phyloP scores from a whole-genome alignment of 2,329 filamentous ascomycete species.

The Elsinoe fawcettii region DNA sequence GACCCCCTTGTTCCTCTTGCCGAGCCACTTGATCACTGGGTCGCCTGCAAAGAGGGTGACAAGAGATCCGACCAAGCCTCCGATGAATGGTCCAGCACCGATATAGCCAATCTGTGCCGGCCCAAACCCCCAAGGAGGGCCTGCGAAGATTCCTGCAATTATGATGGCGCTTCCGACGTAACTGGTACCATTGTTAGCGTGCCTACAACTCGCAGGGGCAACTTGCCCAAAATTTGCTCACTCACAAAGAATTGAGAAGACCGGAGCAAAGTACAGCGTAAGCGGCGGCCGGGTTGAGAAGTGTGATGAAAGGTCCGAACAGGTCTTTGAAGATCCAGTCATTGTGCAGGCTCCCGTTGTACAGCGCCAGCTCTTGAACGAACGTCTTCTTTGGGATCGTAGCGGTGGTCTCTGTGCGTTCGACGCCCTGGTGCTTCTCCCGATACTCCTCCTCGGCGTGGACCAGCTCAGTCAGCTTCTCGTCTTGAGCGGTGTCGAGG shows the following conservation, averaged over 20 bases:
- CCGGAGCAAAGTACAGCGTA: conserved; percentile 19
- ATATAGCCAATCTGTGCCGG: conserved; percentile 20
- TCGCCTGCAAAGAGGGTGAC: conserved; percentile 17
- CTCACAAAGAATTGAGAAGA: conserved; percentile 20
- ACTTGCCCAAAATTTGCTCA: too few species aligned
- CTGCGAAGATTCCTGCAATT: conserved; percentile 20
- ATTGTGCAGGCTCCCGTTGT: conserved; percentile 17
- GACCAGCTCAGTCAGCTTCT: conserved; percentile 19
- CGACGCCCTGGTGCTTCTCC: conserved; percentile 8
- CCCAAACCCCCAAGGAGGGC: conserved; percentile 20
- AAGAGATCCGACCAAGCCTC: conserved; percentile 18
- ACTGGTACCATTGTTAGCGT: too few species aligned
- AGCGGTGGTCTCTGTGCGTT: conserved; percentile 3
- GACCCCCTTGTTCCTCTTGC: conserved; percentile 19
- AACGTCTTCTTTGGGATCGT: conserved; percentile 20
- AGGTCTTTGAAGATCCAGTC: conserved; percentile 21
- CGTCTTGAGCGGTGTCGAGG: conserved; percentile 19
- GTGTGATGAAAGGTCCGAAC: conserved; percentile 20
- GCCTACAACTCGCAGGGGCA: too few species aligned
- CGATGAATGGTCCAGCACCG: conserved; percentile 20
- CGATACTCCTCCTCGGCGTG: conserved; percentile 17
- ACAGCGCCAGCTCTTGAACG: conserved; percentile 20
- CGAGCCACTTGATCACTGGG: conserved; percentile 20
- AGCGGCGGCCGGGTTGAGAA: conserved; percentile 19
- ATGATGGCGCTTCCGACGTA: conserved; percentile 23